These are phyloP conservation scores for Nicotiana knightiana DNA, from an alignment of 257 asterid species.

Conservation along the genomic window DNA sequence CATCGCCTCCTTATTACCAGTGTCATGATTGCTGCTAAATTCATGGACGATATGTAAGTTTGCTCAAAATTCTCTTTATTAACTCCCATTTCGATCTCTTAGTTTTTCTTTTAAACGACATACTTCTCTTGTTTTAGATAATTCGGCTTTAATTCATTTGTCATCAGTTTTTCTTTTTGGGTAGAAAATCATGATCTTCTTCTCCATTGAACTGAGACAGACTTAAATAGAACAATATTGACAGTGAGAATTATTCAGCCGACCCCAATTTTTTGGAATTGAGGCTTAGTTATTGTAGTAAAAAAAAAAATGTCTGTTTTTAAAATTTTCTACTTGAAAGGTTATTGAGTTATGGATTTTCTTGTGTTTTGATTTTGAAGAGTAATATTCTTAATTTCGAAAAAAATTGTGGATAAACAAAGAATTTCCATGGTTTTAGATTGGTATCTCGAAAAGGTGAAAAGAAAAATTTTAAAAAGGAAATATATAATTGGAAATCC, in stretches of 20 bases:
- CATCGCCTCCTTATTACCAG: conserved; percentile 87
- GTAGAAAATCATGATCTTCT: neutral
- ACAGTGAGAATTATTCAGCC: neutral
- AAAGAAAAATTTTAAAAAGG: neutral
- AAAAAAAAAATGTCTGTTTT: too few relatives aligned
- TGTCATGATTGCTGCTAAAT: conserved; percentile 93
- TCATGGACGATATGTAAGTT: conserved; percentile 93
- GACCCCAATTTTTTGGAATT: neutral
- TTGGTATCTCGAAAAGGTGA: neutral
- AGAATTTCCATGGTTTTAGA: neutral
- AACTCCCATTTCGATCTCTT: neutral
- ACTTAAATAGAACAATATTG: neutral
- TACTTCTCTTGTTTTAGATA: neutral
- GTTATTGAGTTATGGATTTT: neutral
- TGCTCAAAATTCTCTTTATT: too few relatives aligned
- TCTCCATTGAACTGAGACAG: neutral
- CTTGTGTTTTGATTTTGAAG: neutral
- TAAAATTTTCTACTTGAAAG: neutral
- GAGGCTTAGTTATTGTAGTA: too few relatives aligned
- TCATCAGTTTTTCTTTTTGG: neutral
- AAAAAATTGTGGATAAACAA: neutral
- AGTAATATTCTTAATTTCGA: neutral
- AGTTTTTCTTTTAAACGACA: neutral
- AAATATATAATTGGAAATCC: neutral
- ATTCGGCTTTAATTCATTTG: neutral